phyloP scores from a whole-genome alignment of 2,329 filamentous ascomycete species.

The Cladosporium phlei region DNA sequence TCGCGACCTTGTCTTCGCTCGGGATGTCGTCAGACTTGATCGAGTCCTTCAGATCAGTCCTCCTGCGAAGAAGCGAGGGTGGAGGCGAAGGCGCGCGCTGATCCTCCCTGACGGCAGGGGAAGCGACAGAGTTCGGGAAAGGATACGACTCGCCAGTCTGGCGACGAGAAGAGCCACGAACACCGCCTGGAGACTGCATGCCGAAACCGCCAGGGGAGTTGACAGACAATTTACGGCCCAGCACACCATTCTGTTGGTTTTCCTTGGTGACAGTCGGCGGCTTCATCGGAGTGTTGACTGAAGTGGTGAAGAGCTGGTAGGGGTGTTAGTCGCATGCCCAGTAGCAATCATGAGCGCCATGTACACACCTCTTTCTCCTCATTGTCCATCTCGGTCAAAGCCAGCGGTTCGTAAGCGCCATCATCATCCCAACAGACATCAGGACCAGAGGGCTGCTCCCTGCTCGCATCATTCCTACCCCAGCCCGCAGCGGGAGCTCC shows the following conservation, averaged over 20 bases:
- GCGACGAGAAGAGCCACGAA: conserved; percentile 67
- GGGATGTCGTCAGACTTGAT: conserved; percentile 28
- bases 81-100: conserved; percentile 56
- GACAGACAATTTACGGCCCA: conserved; percentile 75
- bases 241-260: conserved; percentile 46
- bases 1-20: conserved; percentile 33
- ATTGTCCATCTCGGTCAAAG: conserved; percentile 65
- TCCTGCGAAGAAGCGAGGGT: conserved; percentile 55
- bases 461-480: conserved; percentile 70
- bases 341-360: neutral
- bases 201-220: conserved; percentile 61
- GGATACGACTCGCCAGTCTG: conserved; percentile 72
- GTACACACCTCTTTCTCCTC: conserved; percentile 58
- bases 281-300: conserved; percentile 92
- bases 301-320: conserved; percentile 63
- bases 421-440: conserved; percentile 84
- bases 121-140: conserved; percentile 51
- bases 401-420: conserved; percentile 66
- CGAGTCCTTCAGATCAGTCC: conserved; percentile 57
- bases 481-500: conserved; percentile 57
- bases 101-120: conserved; percentile 62
- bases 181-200: conserved; percentile 67
- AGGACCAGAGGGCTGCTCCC: conserved; percentile 71
- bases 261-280: conserved; percentile 67
- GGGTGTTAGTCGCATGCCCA: neutral